These are phyloP conservation scores for Plantago ovata DNA, from an alignment of 257 asterid species.

Conservation along the genomic window DNA sequence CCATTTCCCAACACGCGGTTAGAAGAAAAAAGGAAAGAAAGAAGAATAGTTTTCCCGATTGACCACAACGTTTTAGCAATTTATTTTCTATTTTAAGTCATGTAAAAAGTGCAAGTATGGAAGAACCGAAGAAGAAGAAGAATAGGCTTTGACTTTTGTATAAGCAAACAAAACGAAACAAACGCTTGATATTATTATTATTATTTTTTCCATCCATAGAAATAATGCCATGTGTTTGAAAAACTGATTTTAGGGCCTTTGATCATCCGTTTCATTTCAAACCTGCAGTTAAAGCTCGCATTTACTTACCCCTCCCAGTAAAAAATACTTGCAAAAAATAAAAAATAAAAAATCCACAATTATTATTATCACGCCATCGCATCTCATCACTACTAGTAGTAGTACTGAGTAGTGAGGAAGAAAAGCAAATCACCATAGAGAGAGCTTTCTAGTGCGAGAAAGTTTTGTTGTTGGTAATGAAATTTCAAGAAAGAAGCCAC, in stretches of 20 bases:
- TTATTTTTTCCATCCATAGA: constrained; percentile 28
- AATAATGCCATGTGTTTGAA: constrained; percentile 33
- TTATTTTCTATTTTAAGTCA: no score
- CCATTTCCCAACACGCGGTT: neutral
- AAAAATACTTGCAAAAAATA: constrained; percentile 9
- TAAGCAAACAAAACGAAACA: neutral
- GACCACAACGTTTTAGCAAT: no score
- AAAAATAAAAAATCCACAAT: constrained; percentile 4
- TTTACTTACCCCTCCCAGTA: constrained; percentile 29
- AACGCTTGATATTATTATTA: constrained; percentile 11
- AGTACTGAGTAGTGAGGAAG: no score
- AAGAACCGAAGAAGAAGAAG: neutral
- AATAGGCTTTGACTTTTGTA: constrained; percentile 40
- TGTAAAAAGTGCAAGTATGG: constrained; percentile 18
- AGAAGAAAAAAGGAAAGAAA: neutral
- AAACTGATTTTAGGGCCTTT: constrained; percentile 29
- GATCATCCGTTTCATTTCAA: constrained; percentile 35
- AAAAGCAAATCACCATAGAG: no score
- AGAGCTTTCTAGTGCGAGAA: no score
- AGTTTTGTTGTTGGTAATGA: constrained; percentile 18
- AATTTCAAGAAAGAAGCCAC: constrained; percentile 1
- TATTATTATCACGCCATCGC: no score
- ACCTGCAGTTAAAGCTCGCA: constrained; percentile 54
- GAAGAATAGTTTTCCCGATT: neutral
- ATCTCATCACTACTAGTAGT: no score